phyloP scores from a whole-genome alignment of 1,284 basidiomycete genomes.

The Phylloporus sp. region DNA sequence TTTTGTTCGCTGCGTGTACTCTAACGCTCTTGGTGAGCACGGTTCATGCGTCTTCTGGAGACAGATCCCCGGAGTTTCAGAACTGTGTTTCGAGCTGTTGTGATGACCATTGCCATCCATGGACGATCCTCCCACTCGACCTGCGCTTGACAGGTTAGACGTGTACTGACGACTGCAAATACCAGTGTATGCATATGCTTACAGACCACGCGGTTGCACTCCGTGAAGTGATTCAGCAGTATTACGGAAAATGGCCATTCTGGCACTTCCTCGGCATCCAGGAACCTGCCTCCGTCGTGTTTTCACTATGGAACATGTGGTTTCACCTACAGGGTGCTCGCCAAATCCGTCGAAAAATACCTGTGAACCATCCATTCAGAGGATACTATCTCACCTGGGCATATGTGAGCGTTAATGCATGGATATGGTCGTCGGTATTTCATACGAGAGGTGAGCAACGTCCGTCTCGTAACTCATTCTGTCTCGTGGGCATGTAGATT shows the following conservation, averaged over 20 bases:
- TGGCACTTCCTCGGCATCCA: conserved; percentile 87
- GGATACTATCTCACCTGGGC: conserved; percentile 76
- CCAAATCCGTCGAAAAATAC: conserved; percentile 59
- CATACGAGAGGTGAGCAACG: conserved; percentile 82
- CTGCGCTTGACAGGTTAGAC: conserved; percentile 74
- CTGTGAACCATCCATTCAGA: conserved; percentile 73
- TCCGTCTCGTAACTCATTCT: background rate
- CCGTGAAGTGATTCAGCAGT: conserved; percentile 71
- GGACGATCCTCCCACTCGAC: conserved; percentile 49
- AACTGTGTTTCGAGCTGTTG: conserved; percentile 59
- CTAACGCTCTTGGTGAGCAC: conserved; percentile 20
- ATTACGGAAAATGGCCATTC: conserved; percentile 98
- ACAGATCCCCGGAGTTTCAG: conserved; percentile 62
- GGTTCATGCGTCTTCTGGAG: conserved; percentile 60
- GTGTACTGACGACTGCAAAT: conserved; percentile 89
- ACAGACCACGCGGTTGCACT: conserved; percentile 66
- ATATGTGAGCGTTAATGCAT: conserved; percentile 84
- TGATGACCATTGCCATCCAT: conserved; percentile 40
- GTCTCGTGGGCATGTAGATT: conserved; percentile 60
- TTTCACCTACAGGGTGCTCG: conserved; percentile 69
- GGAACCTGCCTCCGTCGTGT: conserved; percentile 92
- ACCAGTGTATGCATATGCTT: conserved; percentile 86
- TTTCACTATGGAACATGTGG: conserved; percentile 87
- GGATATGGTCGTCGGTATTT: conserved; percentile 93
- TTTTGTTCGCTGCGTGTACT: conserved; percentile 18